phyloP scores from a whole-genome alignment of 2,329 filamentous ascomycete species.

The Mollisiaceae sp. region DNA sequence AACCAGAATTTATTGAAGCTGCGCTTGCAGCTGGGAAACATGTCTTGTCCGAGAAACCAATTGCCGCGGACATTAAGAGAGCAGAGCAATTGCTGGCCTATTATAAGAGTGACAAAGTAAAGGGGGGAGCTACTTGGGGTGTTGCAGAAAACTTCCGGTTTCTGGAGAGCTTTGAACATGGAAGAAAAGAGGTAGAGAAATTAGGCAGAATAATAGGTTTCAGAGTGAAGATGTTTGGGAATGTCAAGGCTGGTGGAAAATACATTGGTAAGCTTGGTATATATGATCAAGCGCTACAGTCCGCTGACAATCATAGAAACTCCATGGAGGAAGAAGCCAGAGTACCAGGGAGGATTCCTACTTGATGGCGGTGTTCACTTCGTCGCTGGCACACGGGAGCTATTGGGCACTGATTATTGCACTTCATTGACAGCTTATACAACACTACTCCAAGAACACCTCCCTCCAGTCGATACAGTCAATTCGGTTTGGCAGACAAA shows the following conservation, averaged over 20 bases:
- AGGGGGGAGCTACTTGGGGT: conserved; percentile 52
- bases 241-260: conserved; percentile 52
- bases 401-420: conserved; percentile 53
- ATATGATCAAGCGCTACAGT: neutral
- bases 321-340: conserved; percentile 69
- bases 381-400: conserved; percentile 63
- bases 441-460: conserved; percentile 37
- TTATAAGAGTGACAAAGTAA: conserved; percentile 47
- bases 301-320: conserved; percentile 46
- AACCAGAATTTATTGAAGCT: conserved; percentile 55
- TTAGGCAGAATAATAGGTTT: conserved; percentile 63
- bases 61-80: conserved; percentile 53
- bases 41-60: conserved; percentile 60
- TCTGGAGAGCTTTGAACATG: conserved; percentile 59
- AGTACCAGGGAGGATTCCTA: conserved; percentile 77
- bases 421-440: conserved; percentile 37
- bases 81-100: conserved; percentile 55
- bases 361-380: conserved; percentile 79
- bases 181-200: conserved; percentile 52
- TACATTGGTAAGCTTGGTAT: conserved; percentile 46
- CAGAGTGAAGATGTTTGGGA: conserved; percentile 50
- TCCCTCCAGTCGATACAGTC: conserved; percentile 42
- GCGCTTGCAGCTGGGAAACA: conserved; percentile 57
- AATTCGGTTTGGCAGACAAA: conserved; percentile 42
- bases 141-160: conserved; percentile 79